Conservation (phyloP, 208 protist species). For the Wallacemonas sp. region DNA sequence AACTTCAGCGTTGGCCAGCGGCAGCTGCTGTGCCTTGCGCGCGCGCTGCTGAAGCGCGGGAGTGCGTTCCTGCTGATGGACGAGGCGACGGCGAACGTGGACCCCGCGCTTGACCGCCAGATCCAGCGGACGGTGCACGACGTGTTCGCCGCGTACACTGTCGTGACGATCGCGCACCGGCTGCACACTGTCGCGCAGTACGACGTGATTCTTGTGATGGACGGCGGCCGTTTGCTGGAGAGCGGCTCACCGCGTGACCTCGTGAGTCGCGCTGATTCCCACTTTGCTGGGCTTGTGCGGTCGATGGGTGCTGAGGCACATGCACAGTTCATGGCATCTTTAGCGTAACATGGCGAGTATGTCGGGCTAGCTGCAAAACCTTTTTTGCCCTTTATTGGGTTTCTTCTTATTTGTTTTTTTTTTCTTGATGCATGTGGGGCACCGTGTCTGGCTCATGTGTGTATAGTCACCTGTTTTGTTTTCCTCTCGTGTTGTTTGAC, state of each 20-base stretch:
- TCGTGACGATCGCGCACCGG: slow-evolving; percentile 71
- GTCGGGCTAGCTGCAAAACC: too few species aligned
- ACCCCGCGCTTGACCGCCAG: slow-evolving; percentile 46
- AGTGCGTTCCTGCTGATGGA: slow-evolving; percentile 76
- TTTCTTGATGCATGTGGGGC: too few species aligned
- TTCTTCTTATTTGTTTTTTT: too few species aligned
- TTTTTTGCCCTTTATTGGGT: too few species aligned
- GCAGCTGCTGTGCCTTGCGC: slow-evolving; percentile 73
- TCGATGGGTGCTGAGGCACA: slow-evolving; percentile 12
- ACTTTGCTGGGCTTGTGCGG: slow-evolving; percentile 26
- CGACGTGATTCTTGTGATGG: slow-evolving; percentile 68
- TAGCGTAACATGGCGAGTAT: too few species aligned
- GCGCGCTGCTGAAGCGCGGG: slow-evolving; percentile 55
- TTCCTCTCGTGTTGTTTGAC: too few species aligned
- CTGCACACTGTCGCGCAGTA: slow-evolving; percentile 70
- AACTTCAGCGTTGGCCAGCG: slow-evolving; percentile 81
- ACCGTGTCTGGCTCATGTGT: too few species aligned
- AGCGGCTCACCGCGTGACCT: slow-evolving; percentile 27
- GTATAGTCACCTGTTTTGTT: too few species aligned
- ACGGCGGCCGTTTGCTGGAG: slow-evolving; percentile 22
- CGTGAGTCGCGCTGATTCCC: slow-evolving; percentile 12
- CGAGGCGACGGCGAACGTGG: slow-evolving; percentile 74
- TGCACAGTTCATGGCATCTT: background rate
- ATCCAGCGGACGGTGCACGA: slow-evolving; percentile 54
- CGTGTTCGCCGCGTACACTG: slow-evolving; percentile 52